These are phyloP conservation scores for Ustilago trichophora DNA, from an alignment of 1,284 basidiomycete genomes.

Conservation along the genomic window DNA sequence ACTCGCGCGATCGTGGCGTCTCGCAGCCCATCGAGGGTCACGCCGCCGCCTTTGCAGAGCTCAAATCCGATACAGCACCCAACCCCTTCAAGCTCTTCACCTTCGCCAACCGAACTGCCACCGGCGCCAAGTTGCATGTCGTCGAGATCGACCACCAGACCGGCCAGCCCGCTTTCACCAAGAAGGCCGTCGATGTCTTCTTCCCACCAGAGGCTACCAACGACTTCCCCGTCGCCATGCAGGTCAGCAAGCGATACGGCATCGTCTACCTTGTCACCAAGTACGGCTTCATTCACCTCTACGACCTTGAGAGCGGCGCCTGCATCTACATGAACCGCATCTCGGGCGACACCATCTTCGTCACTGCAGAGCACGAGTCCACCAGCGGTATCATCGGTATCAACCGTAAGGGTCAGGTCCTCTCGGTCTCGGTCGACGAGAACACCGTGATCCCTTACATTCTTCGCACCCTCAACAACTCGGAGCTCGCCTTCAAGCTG, in stretches of 20 bases:
- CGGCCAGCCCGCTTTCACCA: constrained; percentile 93
- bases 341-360: constrained; percentile 98
- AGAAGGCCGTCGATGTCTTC: constrained; percentile 99
- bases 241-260: constrained; percentile 95
- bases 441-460: constrained; percentile 96
- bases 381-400: constrained; percentile 97
- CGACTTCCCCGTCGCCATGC: constrained; percentile 99
- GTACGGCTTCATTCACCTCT: constrained; percentile 99
- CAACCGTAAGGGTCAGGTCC: constrained; percentile 98
- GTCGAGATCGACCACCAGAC: constrained; percentile 97
- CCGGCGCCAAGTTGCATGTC: constrained; percentile 97
- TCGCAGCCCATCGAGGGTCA: constrained; percentile 99
- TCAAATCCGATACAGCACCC: constrained; percentile 71
- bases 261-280: constrained; percentile 98
- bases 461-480: constrained; percentile 91
- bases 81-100: constrained; percentile 81
- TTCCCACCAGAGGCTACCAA: constrained; percentile 98
- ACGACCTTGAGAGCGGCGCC: constrained; percentile 97
- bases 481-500: constrained; percentile 96
- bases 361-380: constrained; percentile 93
- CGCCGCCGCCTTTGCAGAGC: constrained; percentile 92
- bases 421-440: constrained; percentile 97
- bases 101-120: constrained; percentile 93
- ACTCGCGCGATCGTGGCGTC: constrained; percentile 86
- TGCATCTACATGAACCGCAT: constrained; percentile 99